Conservation (phyloP, 345 rosid species). For the Kandelia obovata region DNA sequence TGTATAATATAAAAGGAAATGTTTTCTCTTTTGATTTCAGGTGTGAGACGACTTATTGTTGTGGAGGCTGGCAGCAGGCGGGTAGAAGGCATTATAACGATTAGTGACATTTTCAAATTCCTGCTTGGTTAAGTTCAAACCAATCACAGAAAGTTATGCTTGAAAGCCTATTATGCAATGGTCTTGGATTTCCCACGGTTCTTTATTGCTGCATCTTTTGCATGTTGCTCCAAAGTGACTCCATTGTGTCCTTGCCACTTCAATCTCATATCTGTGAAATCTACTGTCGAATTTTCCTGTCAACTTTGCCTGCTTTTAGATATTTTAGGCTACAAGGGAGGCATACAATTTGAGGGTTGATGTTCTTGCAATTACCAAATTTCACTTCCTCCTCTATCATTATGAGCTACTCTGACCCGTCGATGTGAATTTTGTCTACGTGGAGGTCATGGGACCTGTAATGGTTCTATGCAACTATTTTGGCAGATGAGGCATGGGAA, state of each 20-base stretch:
- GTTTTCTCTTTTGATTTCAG: slow-evolving; percentile 15
- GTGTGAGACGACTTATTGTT: slow-evolving; percentile 30
- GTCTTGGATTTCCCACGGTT: slow-evolving; percentile 1
- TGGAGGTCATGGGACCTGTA: slow-evolving; percentile 27
- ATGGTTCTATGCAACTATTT: slow-evolving; percentile 18
- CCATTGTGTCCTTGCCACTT: slow-evolving; percentile 9
- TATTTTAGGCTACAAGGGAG: slow-evolving; percentile 34
- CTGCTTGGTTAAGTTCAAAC: slow-evolving; percentile 30
- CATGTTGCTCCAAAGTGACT: slow-evolving; percentile 8
- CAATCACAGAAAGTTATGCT: slow-evolving; percentile 6
- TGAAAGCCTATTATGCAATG: slow-evolving; percentile 16
- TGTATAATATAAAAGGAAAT: background rate
- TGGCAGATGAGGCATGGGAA: slow-evolving; percentile 16
- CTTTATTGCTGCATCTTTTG: slow-evolving; percentile 21
- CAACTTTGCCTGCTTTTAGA: slow-evolving; percentile 33
- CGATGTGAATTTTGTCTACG: slow-evolving; percentile 28
- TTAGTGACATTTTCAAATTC: slow-evolving; percentile 30
- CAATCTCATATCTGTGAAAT: slow-evolving; percentile 12
- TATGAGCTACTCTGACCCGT: slow-evolving; percentile 7
- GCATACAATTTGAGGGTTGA: slow-evolving; percentile 30
- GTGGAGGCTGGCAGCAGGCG: slow-evolving; percentile 37
- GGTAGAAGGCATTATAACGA: slow-evolving; percentile 31
- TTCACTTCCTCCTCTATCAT: slow-evolving; percentile 15
- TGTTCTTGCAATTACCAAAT: slow-evolving; percentile 17
- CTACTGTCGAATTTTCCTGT: slow-evolving; percentile 32